Evolutionary conservation across 2,329 filamentous ascomycete species (phyloP), one percentile per base, ranked within the genome.

Genomic region (Harringtonia lauricola): DNA sequence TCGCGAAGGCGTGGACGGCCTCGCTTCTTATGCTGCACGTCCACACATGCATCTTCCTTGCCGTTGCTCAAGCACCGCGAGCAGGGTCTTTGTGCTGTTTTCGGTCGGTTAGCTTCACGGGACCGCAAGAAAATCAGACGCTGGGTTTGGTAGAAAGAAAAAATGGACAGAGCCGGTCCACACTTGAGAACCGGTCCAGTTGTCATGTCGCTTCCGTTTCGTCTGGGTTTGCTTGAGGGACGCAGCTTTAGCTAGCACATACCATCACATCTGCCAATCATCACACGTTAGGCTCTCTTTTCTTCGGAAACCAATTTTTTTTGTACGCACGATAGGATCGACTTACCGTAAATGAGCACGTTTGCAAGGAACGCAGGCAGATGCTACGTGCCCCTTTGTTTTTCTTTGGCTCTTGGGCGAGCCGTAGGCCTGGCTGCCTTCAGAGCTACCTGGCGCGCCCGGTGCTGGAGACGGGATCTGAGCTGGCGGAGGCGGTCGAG

Each of bases 21-120:
- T 53, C 86, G 70, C 60, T 90, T 92, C 62, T 90, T 92, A 62
- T 92, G 86, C 56, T 87, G 82, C 29, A 92, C 85, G 61, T 92
- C 86, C 53, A 86, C 70, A 57, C 86, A 92, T 8, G 80, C 72
- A 46, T 88, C 83, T 68, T 90, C 71, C 55, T 90, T 92, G 47
- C 83, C 83, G 56, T 86, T 86, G 54, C 78, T 78, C 29, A 83
- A 66, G 58, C 86, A 92, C 57, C 86, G 75, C 24, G 81, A 81
- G 57, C 86, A 92, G 24, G 86, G 86, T 45, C 86, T 73, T 60
- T 86, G 81, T 41, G 83, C 79, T 83, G 29, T 38, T 39, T n/a
- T 13, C 12, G 21, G 19, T 39, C 17, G 19, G 41, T 33, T 37
- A 19, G 10, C 21, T n/a, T 29, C 17, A 17, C n/a, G n/a, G n/a